These are phyloP conservation scores for Lomentospora prolificans DNA, from an alignment of 2,329 filamentous ascomycete species.

Conservation along the genomic window DNA sequence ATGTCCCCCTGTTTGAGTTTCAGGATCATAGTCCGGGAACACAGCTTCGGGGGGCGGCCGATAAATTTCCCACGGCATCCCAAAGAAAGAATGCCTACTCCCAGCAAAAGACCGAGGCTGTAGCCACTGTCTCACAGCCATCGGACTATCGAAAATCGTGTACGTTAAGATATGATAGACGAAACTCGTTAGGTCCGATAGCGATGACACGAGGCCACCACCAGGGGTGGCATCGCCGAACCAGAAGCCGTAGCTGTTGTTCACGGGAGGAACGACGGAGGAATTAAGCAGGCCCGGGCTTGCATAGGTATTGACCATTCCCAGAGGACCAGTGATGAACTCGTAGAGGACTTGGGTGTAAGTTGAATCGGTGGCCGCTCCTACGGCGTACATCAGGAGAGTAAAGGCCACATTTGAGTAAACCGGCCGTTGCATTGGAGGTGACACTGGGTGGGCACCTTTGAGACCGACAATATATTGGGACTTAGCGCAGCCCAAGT, in stretches of 20 bases:
- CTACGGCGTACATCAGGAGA: constrained; percentile 7
- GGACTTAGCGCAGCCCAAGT: constrained; percentile 3
- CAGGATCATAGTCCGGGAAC: constrained; percentile 11
- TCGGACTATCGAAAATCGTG: constrained; percentile 5
- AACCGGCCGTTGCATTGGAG: constrained; percentile 4
- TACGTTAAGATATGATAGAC: constrained; percentile 13
- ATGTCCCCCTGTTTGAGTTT: constrained; percentile 8
- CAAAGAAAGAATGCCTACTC: constrained; percentile 11
- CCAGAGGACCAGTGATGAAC: constrained; percentile 12
- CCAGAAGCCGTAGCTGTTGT: constrained; percentile 14
- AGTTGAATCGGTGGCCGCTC: background rate
- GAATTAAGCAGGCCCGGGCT: constrained; percentile 11
- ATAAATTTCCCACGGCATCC: constrained; percentile 16
- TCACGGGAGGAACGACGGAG: constrained; percentile 15
- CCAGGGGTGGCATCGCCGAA: constrained; percentile 14
- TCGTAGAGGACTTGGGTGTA: constrained; percentile 5
- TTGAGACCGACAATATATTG: constrained; percentile 7
- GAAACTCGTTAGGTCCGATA: constrained; percentile 13
- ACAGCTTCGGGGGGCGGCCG: constrained; percentile 13
- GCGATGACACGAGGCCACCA: constrained; percentile 15
- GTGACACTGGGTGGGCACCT: constrained; percentile 3
- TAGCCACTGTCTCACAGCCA: constrained; percentile 13
- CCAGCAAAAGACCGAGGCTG: constrained; percentile 14
- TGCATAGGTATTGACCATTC: constrained; percentile 13
- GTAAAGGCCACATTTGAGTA: constrained; percentile 8